Percentiles rank a stretch among this genome's conserved stretches.
Evolutionary conservation across 2,329 filamentous ascomycete species (phyloP).

Genomic region (Scedosporium minutisporum): DNA sequence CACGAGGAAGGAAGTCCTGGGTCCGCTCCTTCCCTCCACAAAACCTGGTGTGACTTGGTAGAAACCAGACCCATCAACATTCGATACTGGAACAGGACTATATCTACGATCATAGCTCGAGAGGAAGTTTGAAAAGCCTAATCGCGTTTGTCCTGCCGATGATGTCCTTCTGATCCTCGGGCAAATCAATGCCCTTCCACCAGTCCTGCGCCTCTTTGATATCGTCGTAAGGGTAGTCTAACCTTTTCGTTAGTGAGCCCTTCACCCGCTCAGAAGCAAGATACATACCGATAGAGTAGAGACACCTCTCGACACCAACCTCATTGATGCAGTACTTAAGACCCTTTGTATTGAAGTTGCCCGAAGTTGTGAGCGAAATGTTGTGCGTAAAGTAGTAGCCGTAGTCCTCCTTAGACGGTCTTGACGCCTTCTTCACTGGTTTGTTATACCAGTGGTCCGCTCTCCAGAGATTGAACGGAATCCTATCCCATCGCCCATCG

Average conservation of each 20-base stretch:
- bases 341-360: conserved; percentile 28
- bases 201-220: conserved; percentile 22
- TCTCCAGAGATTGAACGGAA: conserved; percentile 32
- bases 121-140: conserved; percentile 21
- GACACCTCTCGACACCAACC: conserved; percentile 26
- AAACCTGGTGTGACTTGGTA: no score
- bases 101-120: conserved; percentile 11
- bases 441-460: conserved; percentile 35
- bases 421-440: conserved; percentile 24
- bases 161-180: conserved; percentile 16
- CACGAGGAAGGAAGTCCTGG: no score
- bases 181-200: conserved; percentile 21
- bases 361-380: conserved; percentile 30
- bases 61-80: neutral
- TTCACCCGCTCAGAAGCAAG: neutral
- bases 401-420: conserved; percentile 30
- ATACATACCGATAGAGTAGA: conserved; percentile 28
- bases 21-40: no score
- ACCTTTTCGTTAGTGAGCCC: neutral
- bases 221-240: conserved; percentile 25
- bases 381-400: conserved; percentile 28
- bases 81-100: neutral
- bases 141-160: conserved; percentile 22
- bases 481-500: conserved; percentile 15
- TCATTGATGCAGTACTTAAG: conserved; percentile 30